Evolutionary conservation across 2,329 filamentous ascomycete species (phyloP).

Genomic region (Coniochaeta sp.): DNA sequence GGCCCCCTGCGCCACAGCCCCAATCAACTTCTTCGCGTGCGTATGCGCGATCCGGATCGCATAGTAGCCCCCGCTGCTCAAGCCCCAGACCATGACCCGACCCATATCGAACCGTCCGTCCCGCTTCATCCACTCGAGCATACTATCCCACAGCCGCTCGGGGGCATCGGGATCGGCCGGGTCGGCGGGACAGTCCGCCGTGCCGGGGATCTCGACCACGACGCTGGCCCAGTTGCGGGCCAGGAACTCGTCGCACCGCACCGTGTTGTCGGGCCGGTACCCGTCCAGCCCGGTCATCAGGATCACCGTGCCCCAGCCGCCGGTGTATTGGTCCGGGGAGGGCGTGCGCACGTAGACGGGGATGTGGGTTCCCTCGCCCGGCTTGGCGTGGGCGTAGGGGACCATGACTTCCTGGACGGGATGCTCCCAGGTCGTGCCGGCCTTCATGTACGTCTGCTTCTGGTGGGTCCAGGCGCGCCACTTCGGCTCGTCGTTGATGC

Average conservation of each 20-base stretch:
- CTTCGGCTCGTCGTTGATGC: slow-evolving; percentile 37
- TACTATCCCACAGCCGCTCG: slow-evolving; percentile 55
- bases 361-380: slow-evolving; percentile 34
- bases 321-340: slow-evolving; percentile 21
- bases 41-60: slow-evolving; percentile 61
- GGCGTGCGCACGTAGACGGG: slow-evolving; percentile 59
- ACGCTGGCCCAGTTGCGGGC: slow-evolving; percentile 55
- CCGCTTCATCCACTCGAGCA: slow-evolving; percentile 51
- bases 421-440: slow-evolving; percentile 41
- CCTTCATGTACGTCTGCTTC: slow-evolving; percentile 56
- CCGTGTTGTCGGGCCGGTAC: slow-evolving; percentile 56
- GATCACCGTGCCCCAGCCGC: slow-evolving; percentile 34
- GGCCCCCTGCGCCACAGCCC: slow-evolving; percentile 55
- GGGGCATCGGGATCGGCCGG: slow-evolving; percentile 49
- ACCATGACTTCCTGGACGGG: slow-evolving; percentile 56
- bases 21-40: slow-evolving; percentile 46
- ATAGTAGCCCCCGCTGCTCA: slow-evolving; percentile 62
- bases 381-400: slow-evolving; percentile 44
- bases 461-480: slow-evolving; percentile 58
- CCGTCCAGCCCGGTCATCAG: slow-evolving; percentile 57
- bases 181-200: slow-evolving; percentile 60
- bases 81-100: slow-evolving; percentile 54
- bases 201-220: slow-evolving; percentile 59
- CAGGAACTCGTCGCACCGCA: slow-evolving; percentile 54
- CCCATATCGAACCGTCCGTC: slow-evolving; percentile 47